Conservation (phyloP, 1,284 basidiomycete species). For the Mycosarcoma mackinlayi region DNA sequence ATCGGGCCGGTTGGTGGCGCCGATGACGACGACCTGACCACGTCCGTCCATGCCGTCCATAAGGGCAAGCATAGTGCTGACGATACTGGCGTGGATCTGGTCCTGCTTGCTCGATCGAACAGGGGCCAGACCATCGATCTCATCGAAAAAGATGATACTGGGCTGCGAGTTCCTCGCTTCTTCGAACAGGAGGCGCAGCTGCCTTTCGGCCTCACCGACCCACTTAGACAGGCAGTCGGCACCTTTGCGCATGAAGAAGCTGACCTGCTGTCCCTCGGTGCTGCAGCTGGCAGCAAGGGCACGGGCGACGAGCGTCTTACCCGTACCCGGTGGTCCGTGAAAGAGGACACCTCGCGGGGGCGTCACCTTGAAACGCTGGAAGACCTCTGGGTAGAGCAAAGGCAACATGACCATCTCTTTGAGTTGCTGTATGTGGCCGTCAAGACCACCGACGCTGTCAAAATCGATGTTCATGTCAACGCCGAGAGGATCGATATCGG, state of each 20-base stretch:
- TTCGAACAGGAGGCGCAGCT: slow-evolving; percentile 93
- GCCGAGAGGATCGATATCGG: slow-evolving; percentile 94
- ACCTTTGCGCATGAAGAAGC: slow-evolving; percentile 99
- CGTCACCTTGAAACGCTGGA: slow-evolving; percentile 92
- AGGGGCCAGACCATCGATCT: slow-evolving; percentile 97
- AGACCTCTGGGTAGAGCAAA: slow-evolving; percentile 95
- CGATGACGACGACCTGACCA: slow-evolving; percentile 93
- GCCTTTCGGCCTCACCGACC: slow-evolving; percentile 98
- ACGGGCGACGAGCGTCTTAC: slow-evolving; percentile 74
- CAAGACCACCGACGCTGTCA: slow-evolving; percentile 95
- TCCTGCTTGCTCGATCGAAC: slow-evolving; percentile 98
- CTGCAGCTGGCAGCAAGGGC: slow-evolving; percentile 94
- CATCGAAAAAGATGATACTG: slow-evolving; percentile 96
- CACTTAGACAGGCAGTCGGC: slow-evolving; percentile 98
- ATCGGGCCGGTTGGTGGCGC: slow-evolving; percentile 96
- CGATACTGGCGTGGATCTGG: slow-evolving; percentile 98
- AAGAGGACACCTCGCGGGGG: slow-evolving; percentile 97
- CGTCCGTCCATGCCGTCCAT: slow-evolving; percentile 99
- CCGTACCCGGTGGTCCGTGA: slow-evolving; percentile 71
- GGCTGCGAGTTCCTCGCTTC: slow-evolving; percentile 93
- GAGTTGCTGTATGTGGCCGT: slow-evolving; percentile 93
- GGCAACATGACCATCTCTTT: slow-evolving; percentile 99
- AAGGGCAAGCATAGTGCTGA: slow-evolving; percentile 91
- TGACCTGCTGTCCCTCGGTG: slow-evolving; percentile 87
- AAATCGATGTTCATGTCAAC: slow-evolving; percentile 94